Evolutionary conservation across 2,329 filamentous ascomycete genomes (phyloP).

Genomic region (Colletotrichum neosansevieriae): DNA sequence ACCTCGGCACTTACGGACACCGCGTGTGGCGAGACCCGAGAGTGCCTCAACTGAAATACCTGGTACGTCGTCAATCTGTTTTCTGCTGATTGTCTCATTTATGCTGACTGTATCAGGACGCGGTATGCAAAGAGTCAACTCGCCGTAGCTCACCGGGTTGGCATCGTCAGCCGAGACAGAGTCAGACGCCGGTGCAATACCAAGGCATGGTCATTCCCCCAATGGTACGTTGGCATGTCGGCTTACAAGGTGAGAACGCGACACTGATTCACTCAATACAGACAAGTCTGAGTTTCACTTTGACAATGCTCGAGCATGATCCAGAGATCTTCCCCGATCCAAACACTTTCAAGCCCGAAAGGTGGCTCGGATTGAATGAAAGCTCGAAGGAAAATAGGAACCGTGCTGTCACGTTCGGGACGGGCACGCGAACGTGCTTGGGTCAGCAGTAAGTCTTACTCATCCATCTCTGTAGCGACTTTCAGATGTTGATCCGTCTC

Average conservation of each 20-base stretch:
- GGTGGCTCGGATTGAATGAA: slow-evolving; percentile 35
- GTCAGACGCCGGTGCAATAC: slow-evolving; percentile 14
- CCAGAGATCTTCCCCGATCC: slow-evolving; percentile 32
- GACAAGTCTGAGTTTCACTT: slow-evolving; percentile 40
- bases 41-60: slow-evolving; percentile 26
- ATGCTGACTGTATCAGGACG: slow-evolving; percentile 30
- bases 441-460: slow-evolving; percentile 37
- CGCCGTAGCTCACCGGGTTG: slow-evolving; percentile 40
- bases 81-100: too few relatives aligned
- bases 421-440: slow-evolving; percentile 41
- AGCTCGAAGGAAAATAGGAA: slow-evolving; percentile 3
- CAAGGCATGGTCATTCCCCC: slow-evolving; percentile 26
- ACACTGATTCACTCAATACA: neutral
- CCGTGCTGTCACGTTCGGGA: slow-evolving; percentile 35
- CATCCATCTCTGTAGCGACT: too few relatives aligned
- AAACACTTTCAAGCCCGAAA: slow-evolving; percentile 34
- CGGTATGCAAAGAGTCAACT: slow-evolving; percentile 40
- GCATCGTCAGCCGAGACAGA: slow-evolving; percentile 41
- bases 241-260: neutral
- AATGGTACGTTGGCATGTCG: slow-evolving; percentile 1
- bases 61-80: slow-evolving; percentile 15
- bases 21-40: slow-evolving; percentile 37
- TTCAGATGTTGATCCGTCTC: rapidly evolving
- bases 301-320: slow-evolving; percentile 37
- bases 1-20: slow-evolving; percentile 28